Evolutionary conservation across 1,284 basidiomycete species (phyloP).

Genomic region (Ganoderma boninense): DNA sequence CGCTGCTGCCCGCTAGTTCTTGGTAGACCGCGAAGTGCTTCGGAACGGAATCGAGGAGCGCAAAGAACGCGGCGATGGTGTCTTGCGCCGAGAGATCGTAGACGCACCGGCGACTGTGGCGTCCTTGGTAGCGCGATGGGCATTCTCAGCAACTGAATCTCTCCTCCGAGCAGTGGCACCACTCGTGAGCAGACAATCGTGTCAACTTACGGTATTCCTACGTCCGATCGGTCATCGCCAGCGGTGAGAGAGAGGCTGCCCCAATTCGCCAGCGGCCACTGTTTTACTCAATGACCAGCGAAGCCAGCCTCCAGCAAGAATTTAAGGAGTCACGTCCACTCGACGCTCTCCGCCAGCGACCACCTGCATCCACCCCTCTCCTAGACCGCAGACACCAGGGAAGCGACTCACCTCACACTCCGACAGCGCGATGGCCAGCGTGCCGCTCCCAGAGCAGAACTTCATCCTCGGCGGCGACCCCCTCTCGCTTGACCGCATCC

Average conservation of each 20-base stretch:
- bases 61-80: neutral
- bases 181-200: neutral
- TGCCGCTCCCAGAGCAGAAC: conserved; percentile 64
- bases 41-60: neutral
- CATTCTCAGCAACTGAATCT: neutral
- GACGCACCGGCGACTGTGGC: neutral
- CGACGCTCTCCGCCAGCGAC: neutral
- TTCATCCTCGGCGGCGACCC: conserved; percentile 79
- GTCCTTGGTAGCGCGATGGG: neutral
- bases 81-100: neutral
- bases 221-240: neutral
- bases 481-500: conserved; percentile 86
- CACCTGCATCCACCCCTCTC: neutral
- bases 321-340: neutral
- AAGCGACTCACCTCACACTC: neutral
- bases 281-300: neutral
- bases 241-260: neutral
- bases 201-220: neutral
- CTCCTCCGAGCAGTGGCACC: neutral
- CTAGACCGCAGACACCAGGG: neutral
- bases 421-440: conserved; percentile 42
- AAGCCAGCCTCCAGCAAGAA: neutral
- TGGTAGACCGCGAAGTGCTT: neutral
- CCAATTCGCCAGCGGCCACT: neutral
- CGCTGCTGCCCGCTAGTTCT: too few species aligned